Evolutionary conservation across 2,329 filamentous ascomycete species (phyloP), one percentile per base, ranked within the genome.

Genomic region (Fusarium concolor): DNA sequence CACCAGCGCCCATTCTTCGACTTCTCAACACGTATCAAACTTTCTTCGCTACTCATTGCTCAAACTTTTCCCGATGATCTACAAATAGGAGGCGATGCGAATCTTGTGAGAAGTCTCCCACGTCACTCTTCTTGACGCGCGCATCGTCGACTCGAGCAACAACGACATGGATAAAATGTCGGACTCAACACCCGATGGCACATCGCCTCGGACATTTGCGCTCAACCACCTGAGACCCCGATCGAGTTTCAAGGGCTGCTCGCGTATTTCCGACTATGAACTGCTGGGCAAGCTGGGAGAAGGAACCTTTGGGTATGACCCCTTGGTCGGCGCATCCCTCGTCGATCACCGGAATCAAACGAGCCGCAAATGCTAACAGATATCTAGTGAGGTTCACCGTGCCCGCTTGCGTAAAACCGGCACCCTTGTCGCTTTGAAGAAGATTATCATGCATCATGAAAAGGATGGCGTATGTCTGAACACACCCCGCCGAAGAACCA

Each of bases 371-470:
- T 61, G 39, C 63, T 62, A 53, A 66, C 33, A 33, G 46, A 63
- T 20, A 18, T 22, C 20, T 45, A 92, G 90, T 71, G 94, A 98
- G 82, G 96, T 98, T 38, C 93, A 97, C 79, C 96, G 95, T 76
- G 96, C 94, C 64, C 88, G 88, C 65, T 93, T 92, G 28, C 90
- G 88, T 74, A 91, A 87, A 74, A 92, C 89, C 2, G 91, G 92
- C 54, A 85, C 87, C 24, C 79, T 95, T 44, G 92, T 97, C 63
- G 96, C 96, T 6, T 80, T 99, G 75, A 99, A 99, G 84, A 98
- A 98, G 86, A 99, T 99, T 71, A 89, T 99, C 70, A 97, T 98
- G 92, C 96, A 98, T 79, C 97, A 98, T 79, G 96, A 99, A 83
- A 98, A 97, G 79, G 96, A 99, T 80, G 96, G 96, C 49, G 90